phyloP scores from a whole-genome alignment of 2,329 filamentous ascomycete genomes.

The Onygena corvina region DNA sequence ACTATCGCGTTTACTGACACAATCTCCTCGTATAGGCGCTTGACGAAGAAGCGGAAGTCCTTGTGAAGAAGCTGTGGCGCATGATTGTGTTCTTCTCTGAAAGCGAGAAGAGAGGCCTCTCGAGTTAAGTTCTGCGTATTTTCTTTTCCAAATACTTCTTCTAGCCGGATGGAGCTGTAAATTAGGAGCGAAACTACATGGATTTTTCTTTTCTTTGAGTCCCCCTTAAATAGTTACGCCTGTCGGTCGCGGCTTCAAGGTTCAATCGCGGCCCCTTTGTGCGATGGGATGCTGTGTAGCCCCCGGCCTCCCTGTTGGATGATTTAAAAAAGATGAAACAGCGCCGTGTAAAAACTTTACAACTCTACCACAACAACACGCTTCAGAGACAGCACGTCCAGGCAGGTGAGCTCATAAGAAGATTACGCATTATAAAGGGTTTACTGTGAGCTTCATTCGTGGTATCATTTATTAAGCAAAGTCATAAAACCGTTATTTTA shows the following conservation, averaged over 20 bases:
- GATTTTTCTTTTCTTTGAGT: neutral
- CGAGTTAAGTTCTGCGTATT: neutral
- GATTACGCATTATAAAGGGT: no score
- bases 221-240: no score
- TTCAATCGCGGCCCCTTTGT: no score
- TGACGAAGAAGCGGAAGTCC: conserved; percentile 84
- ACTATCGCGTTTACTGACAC: conserved; percentile 24
- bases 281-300: no score
- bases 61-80: conserved; percentile 95
- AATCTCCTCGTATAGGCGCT: conserved; percentile 48
- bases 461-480: neutral
- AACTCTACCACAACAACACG: neutral
- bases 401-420: no score
- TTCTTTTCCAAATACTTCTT: no score
- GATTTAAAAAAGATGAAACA: neutral
- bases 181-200: neutral
- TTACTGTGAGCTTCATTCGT: neutral
- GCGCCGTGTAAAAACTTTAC: neutral
- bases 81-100: conserved; percentile 98
- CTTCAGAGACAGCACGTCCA: no score
- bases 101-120: conserved; percentile 74
- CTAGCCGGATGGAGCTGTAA: neutral
- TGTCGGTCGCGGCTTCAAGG: no score
- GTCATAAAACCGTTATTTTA: neutral
- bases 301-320: no score